Base-by-base conservation (phyloP, 164 flowering plant genomes). In the Vitis rotundifolia region DNA sequence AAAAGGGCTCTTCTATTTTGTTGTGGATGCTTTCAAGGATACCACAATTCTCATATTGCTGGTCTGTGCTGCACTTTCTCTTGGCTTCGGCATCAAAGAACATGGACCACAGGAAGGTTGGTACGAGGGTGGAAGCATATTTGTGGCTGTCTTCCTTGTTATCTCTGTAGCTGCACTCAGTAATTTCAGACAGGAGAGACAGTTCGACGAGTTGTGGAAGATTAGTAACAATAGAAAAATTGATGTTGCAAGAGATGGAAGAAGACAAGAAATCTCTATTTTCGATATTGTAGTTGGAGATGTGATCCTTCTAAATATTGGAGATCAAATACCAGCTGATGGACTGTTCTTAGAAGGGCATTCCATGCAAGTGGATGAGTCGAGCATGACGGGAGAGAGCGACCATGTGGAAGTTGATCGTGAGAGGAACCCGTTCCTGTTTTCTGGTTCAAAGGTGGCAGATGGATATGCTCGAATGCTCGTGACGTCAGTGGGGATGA, bases 301-400 rank as follows among this genome's bases (percentile, higher is more conserved):
- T 62, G 79, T 90, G 8, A 87, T 85, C 13, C 66, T 72, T 22
- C 71, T 90, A 11, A 86, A 78, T 14, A 85, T 87, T 3, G 96
- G 93, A 0, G 93, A 91, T 77, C 96, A 88, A 56, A 71, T 86
- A 50, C 90, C 96, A 0, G 91, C 96, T 0, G 92, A 90, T 44
- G 92, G 96, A 8, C 18, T 90, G 67, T 86, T 87, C 74, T 19
- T 90, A 16, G 71, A 68, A 3, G 96, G 96, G 0, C 81, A 83
- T 64, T 88, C 95, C 1, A 52, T 90, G 58, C 82, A 71, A 26
- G 80, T 90, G 15, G 96, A 88, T 50, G 95, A 90, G 61, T 87
- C 92, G 4, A 87, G 91, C 86, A 85, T 88, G 88, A 90, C 91
- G 1, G 91, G 92, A 14, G 90, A 90, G 72, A 84, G 89, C 60